Evolutionary conservation across 352 stramenopile species (phyloP), one percentile per base, ranked within the genome.

Genomic region (Nothophytophthora sp.): DNA sequence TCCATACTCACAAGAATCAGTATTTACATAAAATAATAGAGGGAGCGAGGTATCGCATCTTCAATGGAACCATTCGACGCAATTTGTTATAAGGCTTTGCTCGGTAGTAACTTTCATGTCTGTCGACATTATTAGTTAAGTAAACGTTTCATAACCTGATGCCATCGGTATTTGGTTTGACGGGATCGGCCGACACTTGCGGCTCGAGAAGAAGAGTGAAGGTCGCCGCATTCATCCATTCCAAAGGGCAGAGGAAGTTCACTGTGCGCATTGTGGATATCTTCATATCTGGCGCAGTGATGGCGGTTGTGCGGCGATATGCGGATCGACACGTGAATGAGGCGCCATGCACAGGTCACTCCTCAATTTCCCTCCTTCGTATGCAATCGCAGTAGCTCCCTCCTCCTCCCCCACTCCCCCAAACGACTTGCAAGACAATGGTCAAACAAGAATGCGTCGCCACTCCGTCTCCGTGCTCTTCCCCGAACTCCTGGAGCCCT

Each of bases 311-410:
- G 9, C 16, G 29, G 3, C 29, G 29, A 10, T 35, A 15, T n/a
- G 5, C 29, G 29, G 10, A 35, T 10, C 29, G 10, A n/a, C 29
- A 35, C 28, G 32, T 16, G 33, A 22, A 44, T 38, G 47, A 22
- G 50, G n/a, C 20, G 22, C 29, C 22, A 44, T 29, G 37, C 41
- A 38, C 4, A 24, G 25, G 15, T 52, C 60, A 68, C 39, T 68
- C 47, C 40, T 29, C 42, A 63, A 68, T 50, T 50, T 38, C 28
- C 60, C 39, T 24, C 39, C 25, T 44, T 46, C 27, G 24, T 37
- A 66, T 66, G 49, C 48, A 10, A 35, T 35, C 29, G 29, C 12
- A 16, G 10, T 7, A 35, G 29, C 29, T 35, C 29, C 3, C 38
- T 32, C 15, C 22, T n/a, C 19, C 19, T 28, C n/a, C n/a, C n/a